phyloP scores from a whole-genome alignment of 1,284 basidiomycete species.

The Stygiomarasmius scandens region DNA sequence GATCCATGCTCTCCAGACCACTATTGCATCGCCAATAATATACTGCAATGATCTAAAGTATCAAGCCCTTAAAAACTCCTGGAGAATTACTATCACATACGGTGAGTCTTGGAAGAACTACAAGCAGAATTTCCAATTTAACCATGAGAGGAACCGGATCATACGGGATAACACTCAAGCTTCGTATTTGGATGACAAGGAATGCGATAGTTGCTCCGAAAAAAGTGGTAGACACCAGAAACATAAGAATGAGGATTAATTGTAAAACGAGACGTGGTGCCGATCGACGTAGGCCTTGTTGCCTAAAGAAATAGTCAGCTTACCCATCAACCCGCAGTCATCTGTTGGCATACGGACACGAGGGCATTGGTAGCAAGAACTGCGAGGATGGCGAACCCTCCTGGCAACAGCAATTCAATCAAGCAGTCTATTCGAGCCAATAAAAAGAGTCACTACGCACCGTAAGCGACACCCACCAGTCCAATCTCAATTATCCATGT shows the following conservation, averaged over 20 bases:
- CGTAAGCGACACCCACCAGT: too few relatives aligned
- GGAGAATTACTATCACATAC: too few relatives aligned
- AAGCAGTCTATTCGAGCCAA: too few relatives aligned
- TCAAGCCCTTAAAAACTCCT: background rate
- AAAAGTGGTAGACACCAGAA: background rate
- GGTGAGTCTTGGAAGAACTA: constrained; percentile 6
- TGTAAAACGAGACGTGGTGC: constrained; percentile 3
- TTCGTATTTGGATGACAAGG: background rate
- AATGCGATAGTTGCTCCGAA: background rate
- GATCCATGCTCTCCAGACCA: constrained; percentile 12
- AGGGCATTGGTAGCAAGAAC: too few relatives aligned
- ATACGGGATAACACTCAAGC: too few relatives aligned
- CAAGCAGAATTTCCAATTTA: constrained; percentile 1
- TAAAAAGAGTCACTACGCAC: too few relatives aligned
- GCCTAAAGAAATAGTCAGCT: background rate
- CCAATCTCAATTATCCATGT: too few relatives aligned
- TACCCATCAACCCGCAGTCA: too few relatives aligned
- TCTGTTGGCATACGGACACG: too few relatives aligned
- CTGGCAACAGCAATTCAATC: too few relatives aligned
- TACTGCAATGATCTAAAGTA: background rate
- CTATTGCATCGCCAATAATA: constrained; percentile 3
- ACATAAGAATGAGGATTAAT: constrained; percentile 1
- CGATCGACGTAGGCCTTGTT: constrained; percentile 4
- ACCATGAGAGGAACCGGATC: background rate
- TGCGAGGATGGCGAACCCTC: too few relatives aligned